A percentile compares a stretch with the other conserved stretches of the same genome.
Evolutionary conservation across 23 red algal genomes (phyloP).

Genomic region (Gracilariopsis chorda): DNA sequence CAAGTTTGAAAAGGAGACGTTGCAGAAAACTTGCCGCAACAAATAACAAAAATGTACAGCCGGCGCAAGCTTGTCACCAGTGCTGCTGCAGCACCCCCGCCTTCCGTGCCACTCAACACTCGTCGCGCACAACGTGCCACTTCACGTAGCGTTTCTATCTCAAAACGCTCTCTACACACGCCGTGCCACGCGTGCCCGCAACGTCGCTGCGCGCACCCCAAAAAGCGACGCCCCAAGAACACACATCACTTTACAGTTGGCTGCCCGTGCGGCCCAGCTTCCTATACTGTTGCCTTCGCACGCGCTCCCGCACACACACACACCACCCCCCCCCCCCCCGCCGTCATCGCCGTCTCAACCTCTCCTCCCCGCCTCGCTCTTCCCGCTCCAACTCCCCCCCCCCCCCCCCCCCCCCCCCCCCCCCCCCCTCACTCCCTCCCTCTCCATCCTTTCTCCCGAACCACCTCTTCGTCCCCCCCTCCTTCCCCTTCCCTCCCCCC

Average conservation of each 20-base stretch:
- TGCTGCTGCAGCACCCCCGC: too few species aligned
- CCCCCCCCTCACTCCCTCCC: neutral
- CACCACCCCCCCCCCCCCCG: neutral
- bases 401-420: neutral
- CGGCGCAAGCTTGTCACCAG: too few species aligned
- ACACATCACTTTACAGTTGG: neutral
- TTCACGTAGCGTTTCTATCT: too few species aligned
- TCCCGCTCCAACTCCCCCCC: neutral
- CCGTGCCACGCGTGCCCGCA: neutral
- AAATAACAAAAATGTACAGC: too few species aligned
- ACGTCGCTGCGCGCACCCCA: neutral
- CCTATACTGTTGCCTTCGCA: neutral
- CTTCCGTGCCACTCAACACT: too few species aligned
- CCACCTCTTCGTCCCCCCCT: neutral
- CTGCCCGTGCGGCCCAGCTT: neutral
- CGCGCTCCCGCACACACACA: neutral
- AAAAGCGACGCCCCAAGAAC: too few species aligned
- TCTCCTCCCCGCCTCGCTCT: neutral
- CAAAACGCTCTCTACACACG: neutral
- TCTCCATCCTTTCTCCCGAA: neutral
- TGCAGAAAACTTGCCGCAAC: too few species aligned
- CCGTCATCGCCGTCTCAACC: neutral
- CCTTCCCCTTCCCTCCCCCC: neutral
- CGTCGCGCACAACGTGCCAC: too few species aligned
- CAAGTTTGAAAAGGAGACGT: too few species aligned